These are phyloP conservation scores for Haplosporangium gracile DNA, from an alignment of 192 early-diverging fungal genomes.

Conservation along the genomic window DNA sequence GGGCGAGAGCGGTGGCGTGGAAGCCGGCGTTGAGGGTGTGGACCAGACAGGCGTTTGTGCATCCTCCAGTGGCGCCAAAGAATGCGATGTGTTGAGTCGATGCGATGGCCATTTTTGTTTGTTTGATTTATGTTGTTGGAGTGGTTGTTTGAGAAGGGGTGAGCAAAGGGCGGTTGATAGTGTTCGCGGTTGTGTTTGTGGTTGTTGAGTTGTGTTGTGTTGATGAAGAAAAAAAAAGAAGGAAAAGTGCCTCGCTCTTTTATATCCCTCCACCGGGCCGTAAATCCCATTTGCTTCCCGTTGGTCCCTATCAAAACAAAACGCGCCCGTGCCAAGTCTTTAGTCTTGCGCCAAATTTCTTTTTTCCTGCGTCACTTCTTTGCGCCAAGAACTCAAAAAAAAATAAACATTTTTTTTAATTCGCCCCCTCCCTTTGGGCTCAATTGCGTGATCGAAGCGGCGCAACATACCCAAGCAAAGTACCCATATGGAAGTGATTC, in stretches of 20 bases:
- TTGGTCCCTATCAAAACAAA: neutral
- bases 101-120: constrained; percentile 11
- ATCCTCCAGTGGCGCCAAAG: constrained; percentile 51
- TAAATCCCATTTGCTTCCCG: neutral
- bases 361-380: neutral
- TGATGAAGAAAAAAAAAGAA: neutral
- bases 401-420: neutral
- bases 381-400: neutral
- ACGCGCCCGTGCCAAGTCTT: constrained; percentile 5
- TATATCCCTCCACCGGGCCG: neutral
- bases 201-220: neutral
- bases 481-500: too few relatives aligned
- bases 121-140: neutral
- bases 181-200: neutral
- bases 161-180: neutral
- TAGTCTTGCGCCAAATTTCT: neutral
- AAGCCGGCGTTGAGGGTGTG: constrained; percentile 43
- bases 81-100: constrained; percentile 31
- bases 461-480: too few relatives aligned
- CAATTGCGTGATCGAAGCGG: too few relatives aligned
- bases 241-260: neutral
- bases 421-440: too few relatives aligned
- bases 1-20: constrained; percentile 43
- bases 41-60: constrained; percentile 40
- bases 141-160: neutral